Percentiles rank a stretch among this genome's conserved stretches.
Conservation (phyloP, 1,139 yeast species). For the Geotrichum australiense region DNA sequence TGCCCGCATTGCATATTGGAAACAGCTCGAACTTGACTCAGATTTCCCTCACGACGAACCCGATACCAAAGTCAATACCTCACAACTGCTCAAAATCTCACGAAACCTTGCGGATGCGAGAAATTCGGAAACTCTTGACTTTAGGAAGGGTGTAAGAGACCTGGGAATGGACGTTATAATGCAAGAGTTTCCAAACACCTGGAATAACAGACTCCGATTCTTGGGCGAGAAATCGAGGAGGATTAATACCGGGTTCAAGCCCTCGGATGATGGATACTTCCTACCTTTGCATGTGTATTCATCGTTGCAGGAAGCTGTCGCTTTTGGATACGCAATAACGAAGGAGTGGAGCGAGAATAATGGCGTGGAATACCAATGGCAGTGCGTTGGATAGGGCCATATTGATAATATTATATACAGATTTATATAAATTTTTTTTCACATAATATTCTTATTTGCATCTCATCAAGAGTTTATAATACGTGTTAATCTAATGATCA, state of each 20-base stretch:
- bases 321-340: constrained; percentile 32
- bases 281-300: constrained; percentile 37
- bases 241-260: constrained; percentile 28
- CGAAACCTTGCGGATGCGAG: constrained; percentile 14
- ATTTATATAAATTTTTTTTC: no score
- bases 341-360: constrained; percentile 34
- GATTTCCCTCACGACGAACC: not conserved
- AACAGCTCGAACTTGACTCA: constrained; percentile 10
- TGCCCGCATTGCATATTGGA: constrained; percentile 27
- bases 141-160: constrained; percentile 29
- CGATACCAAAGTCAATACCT: constrained; percentile 2
- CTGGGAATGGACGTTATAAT: constrained; percentile 27
- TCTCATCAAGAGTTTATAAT: no score
- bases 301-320: constrained; percentile 37
- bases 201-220: constrained; percentile 22
- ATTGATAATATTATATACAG: no score
- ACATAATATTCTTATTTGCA: no score
- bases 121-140: constrained; percentile 29
- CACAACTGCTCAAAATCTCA: constrained; percentile 5
- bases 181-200: constrained; percentile 31
- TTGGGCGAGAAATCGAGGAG: constrained; percentile 2
- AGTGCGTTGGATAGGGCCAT: no score
- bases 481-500: no score
- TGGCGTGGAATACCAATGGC: constrained; percentile 22
- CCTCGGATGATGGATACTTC: constrained; percentile 32